These are phyloP conservation scores for Arabidopsis suecica DNA, from an alignment of 345 rosid species.

Conservation along the genomic window DNA sequence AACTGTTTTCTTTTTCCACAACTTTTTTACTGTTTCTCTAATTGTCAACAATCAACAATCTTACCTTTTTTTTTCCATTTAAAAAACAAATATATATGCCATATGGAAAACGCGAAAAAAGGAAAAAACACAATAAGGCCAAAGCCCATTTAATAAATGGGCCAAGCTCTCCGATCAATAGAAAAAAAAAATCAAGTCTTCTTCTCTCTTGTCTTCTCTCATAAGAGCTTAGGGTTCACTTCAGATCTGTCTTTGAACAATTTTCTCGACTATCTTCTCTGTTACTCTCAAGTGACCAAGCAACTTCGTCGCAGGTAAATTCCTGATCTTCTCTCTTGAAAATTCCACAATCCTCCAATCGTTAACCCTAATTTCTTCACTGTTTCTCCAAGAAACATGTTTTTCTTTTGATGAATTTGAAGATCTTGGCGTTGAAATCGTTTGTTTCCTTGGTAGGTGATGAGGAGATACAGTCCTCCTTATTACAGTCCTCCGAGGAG, in stretches of 20 bases:
- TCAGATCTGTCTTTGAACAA: slow-evolving; percentile 31
- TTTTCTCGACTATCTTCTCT: not conserved
- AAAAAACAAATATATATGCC: not conserved
- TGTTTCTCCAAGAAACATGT: not conserved
- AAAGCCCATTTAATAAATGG: slow-evolving; percentile 12
- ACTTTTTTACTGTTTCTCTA: too few species aligned
- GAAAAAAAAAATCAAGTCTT: not conserved
- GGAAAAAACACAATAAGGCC: not conserved
- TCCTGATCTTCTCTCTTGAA: not conserved
- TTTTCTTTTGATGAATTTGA: not conserved
- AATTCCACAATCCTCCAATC: not conserved
- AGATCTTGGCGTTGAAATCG: slow-evolving; percentile 19
- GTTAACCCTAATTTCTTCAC: slow-evolving; percentile 15
- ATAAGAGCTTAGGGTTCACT: slow-evolving; percentile 24
- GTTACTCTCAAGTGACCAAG: not conserved
- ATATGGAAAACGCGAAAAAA: not conserved
- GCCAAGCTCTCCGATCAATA: not conserved
- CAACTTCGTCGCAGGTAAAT: slow-evolving; percentile 26
- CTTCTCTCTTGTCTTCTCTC: not conserved
- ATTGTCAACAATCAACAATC: too few species aligned
- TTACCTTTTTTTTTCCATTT: too few species aligned
- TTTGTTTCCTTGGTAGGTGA: slow-evolving; percentile 31
- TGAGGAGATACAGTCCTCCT: slow-evolving; percentile 87
- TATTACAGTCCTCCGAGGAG: slow-evolving; percentile 92
- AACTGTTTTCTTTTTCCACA: not conserved